phyloP scores from a whole-genome alignment of 176 grass and related monocot genomes.

The Zizania latifolia region DNA sequence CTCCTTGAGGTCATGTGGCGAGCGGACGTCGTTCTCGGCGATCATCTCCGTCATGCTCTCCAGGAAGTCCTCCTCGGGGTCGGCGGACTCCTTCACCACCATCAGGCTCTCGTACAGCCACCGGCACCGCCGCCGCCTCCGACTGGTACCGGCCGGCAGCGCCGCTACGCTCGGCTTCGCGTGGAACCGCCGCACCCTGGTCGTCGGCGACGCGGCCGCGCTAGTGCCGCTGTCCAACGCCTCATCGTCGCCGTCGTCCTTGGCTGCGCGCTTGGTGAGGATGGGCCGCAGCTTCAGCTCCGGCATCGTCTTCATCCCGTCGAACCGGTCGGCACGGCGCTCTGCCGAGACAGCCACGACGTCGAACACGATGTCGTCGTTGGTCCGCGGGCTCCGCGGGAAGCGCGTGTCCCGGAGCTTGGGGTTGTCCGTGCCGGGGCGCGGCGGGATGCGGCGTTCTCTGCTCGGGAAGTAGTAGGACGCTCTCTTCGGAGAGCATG shows the following conservation, averaged over 20 bases:
- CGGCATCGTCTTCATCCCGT: not conserved
- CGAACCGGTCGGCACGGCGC: constrained; percentile 3
- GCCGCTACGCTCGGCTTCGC: not conserved
- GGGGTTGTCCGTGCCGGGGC: constrained; percentile 5
- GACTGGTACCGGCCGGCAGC: not conserved
- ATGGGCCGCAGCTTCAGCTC: constrained; percentile 77
- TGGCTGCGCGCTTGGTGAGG: constrained; percentile 33
- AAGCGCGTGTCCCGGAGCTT: constrained; percentile 48
- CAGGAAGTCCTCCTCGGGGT: constrained; percentile 70
- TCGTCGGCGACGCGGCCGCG: constrained; percentile 28
- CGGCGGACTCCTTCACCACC: constrained; percentile 59
- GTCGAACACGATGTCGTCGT: constrained; percentile 40
- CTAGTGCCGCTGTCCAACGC: not conserved
- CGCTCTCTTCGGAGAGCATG: constrained; percentile 54
- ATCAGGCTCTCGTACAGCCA: constrained; percentile 49
- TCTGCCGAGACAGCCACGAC: constrained; percentile 10
- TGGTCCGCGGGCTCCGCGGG: constrained; percentile 28
- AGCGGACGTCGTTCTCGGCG: constrained; percentile 37
- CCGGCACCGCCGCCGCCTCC: not conserved
- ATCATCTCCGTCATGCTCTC: constrained; percentile 83
- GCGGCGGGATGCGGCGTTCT: constrained; percentile 1
- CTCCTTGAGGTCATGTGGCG: constrained; percentile 47
- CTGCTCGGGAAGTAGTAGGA: constrained; percentile 61
- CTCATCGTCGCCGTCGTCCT: not conserved
- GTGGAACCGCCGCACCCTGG: constrained; percentile 14